These are phyloP conservation scores for Candida rishiriensis DNA, from an alignment of 805 yeast genomes.

Conservation along the genomic window DNA sequence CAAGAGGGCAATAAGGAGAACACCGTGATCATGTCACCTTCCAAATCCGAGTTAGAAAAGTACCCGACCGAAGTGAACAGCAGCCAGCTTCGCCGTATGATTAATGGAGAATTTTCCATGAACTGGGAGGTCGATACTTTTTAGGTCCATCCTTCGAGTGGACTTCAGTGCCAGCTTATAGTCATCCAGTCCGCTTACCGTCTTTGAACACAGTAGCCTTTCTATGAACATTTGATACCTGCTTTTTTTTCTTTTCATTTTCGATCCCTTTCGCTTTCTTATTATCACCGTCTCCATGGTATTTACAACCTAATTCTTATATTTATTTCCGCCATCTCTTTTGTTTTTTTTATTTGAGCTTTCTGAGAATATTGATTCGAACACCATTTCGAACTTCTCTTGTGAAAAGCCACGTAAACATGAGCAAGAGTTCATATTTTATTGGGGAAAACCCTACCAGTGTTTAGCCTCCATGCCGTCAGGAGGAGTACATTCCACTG, in stretches of 20 bases:
- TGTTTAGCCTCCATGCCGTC: slow-evolving; percentile 61
- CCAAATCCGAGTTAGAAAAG: not conserved
- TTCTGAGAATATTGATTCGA: no score
- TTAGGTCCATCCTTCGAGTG: not conserved
- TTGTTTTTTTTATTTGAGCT: no score
- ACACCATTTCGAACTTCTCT: no score
- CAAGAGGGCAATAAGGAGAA: not conserved
- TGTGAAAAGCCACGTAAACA: not conserved
- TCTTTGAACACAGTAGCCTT: not conserved
- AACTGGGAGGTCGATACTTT: slow-evolving; percentile 21
- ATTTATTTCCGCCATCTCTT: not conserved
- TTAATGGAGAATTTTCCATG: slow-evolving; percentile 8
- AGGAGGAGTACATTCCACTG: slow-evolving; percentile 68
- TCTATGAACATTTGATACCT: no score
- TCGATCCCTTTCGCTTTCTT: no score
- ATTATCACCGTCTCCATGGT: no score
- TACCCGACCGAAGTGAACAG: not conserved
- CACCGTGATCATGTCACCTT: not conserved
- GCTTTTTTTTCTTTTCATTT: no score
- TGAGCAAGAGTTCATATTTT: not conserved
- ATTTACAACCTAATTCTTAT: no score
- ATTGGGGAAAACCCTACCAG: slow-evolving; percentile 32
- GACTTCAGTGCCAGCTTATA: not conserved
- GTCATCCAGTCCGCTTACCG: not conserved
- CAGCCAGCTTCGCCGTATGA: no score